These are phyloP conservation scores for Solioccasus polychromus DNA, from an alignment of 768 basidiomycete species.

Conservation along the genomic window DNA sequence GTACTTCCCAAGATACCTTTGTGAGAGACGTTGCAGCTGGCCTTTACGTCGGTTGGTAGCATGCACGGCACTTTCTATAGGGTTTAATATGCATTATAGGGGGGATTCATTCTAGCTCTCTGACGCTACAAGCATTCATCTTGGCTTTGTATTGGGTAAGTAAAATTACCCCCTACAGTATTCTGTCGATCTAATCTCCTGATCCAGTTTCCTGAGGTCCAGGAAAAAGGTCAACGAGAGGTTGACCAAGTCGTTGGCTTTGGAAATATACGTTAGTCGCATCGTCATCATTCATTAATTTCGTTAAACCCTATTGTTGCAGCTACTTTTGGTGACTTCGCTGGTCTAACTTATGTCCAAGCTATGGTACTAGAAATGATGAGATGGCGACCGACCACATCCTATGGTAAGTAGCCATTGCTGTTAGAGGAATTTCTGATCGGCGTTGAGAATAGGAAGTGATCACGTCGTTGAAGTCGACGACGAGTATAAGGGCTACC, in stretches of 20 bases:
- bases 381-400: conserved; percentile 5
- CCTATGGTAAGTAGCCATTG: background rate
- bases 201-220: conserved; percentile 3
- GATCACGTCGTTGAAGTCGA: conserved; percentile 3
- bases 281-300: background rate
- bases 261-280: conserved; percentile 5
- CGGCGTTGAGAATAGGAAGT: background rate
- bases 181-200: background rate
- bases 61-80: background rate
- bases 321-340: conserved; percentile 3
- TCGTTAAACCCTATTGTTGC: background rate
- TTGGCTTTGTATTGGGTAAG: conserved; percentile 2
- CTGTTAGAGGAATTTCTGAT: no score
- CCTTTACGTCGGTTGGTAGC: background rate
- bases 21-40: conserved; percentile 5
- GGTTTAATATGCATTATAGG: background rate
- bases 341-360: conserved; percentile 3
- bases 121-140: conserved; percentile 1
- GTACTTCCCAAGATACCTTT: background rate
- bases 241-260: background rate
- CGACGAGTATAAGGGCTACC: conserved; percentile 5
- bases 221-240: conserved; percentile 2
- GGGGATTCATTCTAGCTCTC: conserved; percentile 3
- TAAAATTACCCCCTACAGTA: background rate
- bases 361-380: conserved; percentile 8